Percentiles rank a stretch among this genome's conserved stretches.
Conservation (phyloP, 768 basidiomycete species). For the Termitomyces sp. region DNA sequence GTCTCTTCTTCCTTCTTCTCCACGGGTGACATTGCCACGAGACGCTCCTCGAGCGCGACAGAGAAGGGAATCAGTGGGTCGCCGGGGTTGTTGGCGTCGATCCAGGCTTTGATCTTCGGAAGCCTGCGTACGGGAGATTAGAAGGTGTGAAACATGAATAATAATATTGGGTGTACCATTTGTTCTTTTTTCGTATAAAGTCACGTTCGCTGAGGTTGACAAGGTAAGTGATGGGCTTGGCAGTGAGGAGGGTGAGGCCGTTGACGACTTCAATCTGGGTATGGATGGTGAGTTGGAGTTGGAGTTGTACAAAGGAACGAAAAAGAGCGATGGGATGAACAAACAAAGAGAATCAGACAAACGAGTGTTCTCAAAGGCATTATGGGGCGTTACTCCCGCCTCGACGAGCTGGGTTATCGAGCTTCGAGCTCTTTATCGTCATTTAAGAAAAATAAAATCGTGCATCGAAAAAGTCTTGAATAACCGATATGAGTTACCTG, state of each 20-base stretch:
- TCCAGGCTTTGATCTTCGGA: constrained; percentile 97
- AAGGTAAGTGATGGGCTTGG: constrained; percentile 96
- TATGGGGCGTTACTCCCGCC: constrained; percentile 76
- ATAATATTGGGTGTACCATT: constrained; percentile 57
- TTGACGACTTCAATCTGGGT: constrained; percentile 86
- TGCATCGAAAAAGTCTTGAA: background rate
- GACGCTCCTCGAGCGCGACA: constrained; percentile 90
- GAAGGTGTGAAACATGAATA: background rate
- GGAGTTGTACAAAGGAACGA: background rate
- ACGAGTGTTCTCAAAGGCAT: constrained; percentile 54
- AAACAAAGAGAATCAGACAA: constrained; percentile 28
- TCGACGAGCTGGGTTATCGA: constrained; percentile 91
- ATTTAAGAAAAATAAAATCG: constrained; percentile 6
- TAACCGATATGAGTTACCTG: background rate
- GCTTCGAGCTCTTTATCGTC: constrained; percentile 75
- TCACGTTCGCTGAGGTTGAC: constrained; percentile 96
- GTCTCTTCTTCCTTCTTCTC: constrained; percentile 78
- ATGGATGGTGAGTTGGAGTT: constrained; percentile 13
- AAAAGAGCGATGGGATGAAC: background rate
- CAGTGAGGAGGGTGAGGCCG: constrained; percentile 83
- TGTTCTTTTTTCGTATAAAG: constrained; percentile 97
- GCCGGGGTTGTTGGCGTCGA: constrained; percentile 93
- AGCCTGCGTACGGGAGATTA: constrained; percentile 43
- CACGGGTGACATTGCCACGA: constrained; percentile 56
- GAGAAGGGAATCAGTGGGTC: constrained; percentile 96